Evolutionary conservation across 805 yeast species (phyloP), one percentile per base, ranked within the genome.

Genomic region (Candida silvicultrix): DNA sequence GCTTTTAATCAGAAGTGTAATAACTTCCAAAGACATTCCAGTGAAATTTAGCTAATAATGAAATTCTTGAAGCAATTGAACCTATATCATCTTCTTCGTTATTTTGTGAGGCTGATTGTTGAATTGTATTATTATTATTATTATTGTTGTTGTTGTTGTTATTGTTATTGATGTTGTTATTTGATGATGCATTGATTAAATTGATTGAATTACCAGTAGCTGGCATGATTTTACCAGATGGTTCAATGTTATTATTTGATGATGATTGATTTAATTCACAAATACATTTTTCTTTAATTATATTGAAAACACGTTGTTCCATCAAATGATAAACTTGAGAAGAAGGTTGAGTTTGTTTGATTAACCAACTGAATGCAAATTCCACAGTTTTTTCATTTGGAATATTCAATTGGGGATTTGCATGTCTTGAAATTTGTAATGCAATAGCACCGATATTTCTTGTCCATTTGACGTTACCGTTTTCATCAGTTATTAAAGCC

Each of bases 381-480:
- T 74, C 75, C 0, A 57, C 53, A 22, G 47, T 48, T 18, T 56
- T 54, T 19, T 64, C 66, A 4, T 43, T 47, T 45, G 63, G 65
- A 55, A 54, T 37, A 50, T 65, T 38, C 55, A 58, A 42, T 44
- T 64, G 55, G 7, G 61, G 49, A 39, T 61, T 39, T 12, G 51
- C 41, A 43, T 65, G 67, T 53, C 77, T 75, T 31, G 77, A 75
- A 42, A 85, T 58, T 59, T 84, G 95, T 49, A 88, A 71, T 5
- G 92, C 77, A 50, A 89, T 78, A 15, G 85, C 72, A 51, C 80
- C 75, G 22, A 87, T 77, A 63, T 88, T 88, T 58, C 87, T 78
- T 1, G 96, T 88, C 96, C 96, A 88, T 67, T 89, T 87, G 48
- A 87, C 80, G 61, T 85, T 86, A 2, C 95, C 96, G 56, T 83